These are phyloP conservation scores for Venturia oleaginea DNA, from an alignment of 2,329 filamentous ascomycete genomes.

Conservation along the genomic window DNA sequence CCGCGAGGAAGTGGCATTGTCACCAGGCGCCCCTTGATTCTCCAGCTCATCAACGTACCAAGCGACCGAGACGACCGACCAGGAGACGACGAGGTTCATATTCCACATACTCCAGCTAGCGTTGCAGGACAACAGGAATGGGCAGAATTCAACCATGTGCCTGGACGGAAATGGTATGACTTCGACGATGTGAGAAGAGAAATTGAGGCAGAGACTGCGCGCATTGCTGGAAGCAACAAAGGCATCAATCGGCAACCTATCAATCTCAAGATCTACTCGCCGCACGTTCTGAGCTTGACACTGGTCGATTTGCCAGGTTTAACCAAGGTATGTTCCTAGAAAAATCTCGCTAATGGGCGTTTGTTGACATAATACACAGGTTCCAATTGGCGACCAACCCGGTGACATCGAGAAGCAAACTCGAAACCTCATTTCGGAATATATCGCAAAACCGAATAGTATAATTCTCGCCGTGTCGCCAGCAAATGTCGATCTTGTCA, in stretches of 20 bases:
- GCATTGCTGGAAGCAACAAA: slow-evolving; percentile 94
- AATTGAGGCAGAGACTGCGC: slow-evolving; percentile 91
- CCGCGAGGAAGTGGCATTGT: slow-evolving; percentile 95
- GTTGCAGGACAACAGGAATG: slow-evolving; percentile 62
- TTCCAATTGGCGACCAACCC: slow-evolving; percentile 95
- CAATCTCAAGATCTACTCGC: slow-evolving; percentile 97
- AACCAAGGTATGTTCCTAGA: slow-evolving; percentile 63
- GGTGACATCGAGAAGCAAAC: slow-evolving; percentile 99
- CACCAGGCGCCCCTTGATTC: slow-evolving; percentile 83
- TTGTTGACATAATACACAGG: slow-evolving; percentile 40
- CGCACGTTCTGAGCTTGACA: slow-evolving; percentile 91
- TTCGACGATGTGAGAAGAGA: slow-evolving; percentile 91
- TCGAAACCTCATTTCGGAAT: slow-evolving; percentile 89
- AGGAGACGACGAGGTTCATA: slow-evolving; percentile 53
- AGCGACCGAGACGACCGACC: slow-evolving; percentile 60
- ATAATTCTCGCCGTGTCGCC: slow-evolving; percentile 95
- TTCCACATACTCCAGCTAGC: slow-evolving; percentile 69
- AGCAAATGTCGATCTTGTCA: slow-evolving; percentile 95
- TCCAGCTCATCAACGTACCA: slow-evolving; percentile 96
- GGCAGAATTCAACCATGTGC: slow-evolving; percentile 95
- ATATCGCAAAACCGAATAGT: slow-evolving; percentile 98
- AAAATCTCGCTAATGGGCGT: not conserved
- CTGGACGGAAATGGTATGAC: slow-evolving; percentile 79
- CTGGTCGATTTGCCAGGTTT: slow-evolving; percentile 91
- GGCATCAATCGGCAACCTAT: slow-evolving; percentile 97